Base-by-base conservation (phyloP, 2,329 filamentous ascomycete genomes). In the Proliferodiscus dingleyae region DNA sequence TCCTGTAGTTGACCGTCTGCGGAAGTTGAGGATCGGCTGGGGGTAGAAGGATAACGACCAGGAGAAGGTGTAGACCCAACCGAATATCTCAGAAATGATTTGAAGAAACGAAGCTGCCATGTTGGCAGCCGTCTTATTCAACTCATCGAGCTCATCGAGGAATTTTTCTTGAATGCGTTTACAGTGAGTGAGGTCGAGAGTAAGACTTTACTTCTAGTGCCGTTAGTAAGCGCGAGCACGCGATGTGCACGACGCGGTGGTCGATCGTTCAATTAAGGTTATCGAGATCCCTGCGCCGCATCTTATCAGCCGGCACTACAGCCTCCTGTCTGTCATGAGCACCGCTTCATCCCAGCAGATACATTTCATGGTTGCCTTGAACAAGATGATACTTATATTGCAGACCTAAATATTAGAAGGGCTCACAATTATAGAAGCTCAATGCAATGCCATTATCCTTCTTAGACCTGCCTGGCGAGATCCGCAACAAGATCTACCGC, bases 11-110 rank as follows among this genome's bases (percentile, higher is more conserved):
- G 87, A 86, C 46, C 80, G 79, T 43, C 89, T 83, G 23, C 72
- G 73, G 64, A 75, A 84, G 73, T 96, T 97, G 52, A 89, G 77
- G 50, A 94, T 68, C 5, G 86, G 81, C 64, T 97, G 93, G 1
- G 91, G 90, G 65, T 97, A 97, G 70, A 96, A 97, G 13, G 89
- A 95, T 13, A 83, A 69, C 10, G 87, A 91, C 91, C 91, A 93
- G 66, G 78, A 81, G 39, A 82, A 53, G 53, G 80, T 83, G 67
- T 90, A 90, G 61, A 83, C 68, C 85, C 86, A 89, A 65, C 86
- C 86, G 57, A 87, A 78, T 24, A 85, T 61, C 61, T 71, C 75
- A 41, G 77, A 81, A 15, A 79, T 43, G 46, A 72, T 57, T 23
- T 64, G 55, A 47, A 81, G 71, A 52, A 78, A 69, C 16, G 60